Evolutionary conservation across 805 yeast genomes (phyloP), one percentile per base, ranked within the genome.

Genomic region (Starmerella floris): DNA sequence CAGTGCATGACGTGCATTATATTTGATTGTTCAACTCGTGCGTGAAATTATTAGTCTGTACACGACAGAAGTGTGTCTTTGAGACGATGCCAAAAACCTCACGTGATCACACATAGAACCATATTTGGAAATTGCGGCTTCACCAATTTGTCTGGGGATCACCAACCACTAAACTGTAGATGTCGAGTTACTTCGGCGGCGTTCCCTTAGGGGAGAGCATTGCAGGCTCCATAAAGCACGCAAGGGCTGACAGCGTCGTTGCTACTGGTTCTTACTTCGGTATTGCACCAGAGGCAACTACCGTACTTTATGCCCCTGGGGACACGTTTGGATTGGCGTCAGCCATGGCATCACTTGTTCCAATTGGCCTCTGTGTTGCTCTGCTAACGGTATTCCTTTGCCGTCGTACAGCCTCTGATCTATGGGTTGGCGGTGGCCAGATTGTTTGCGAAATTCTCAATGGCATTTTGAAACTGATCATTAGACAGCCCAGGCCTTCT

Each of bases 391-490:
- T 94, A 83, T 81, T 87, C 54, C 63, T 88, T 35, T 61, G 77
- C 13, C 72, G 94, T 0, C 65, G 96, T 41, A 96, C 91, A 55
- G 68, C 83, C 23, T 95, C 87, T 57, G 83, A 94, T 1, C 76
- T 84, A 19, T 63, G 87, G 39, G 68, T 83, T 49, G 88, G 88
- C 0, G 80, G 72, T 1, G 98, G 97, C 1, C 97, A 88, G 55
- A 74, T 87, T 6, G 63, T 70, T 16, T 80, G 83, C 49, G 96
- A 91, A 58, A 55, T 77, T 0, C 55, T 76, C 22, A 88, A 88
- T 60, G 74, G 78, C 44, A 51, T 79, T 2, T 62, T 82, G 32
- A 88, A 88, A 58, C 66, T 67, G 19, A 30, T 73, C 1, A 60
- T 84, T 31, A 74, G 72, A 51, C 82, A 81, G 55, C 79, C 83